Evolutionary conservation across 2,329 filamentous ascomycete species (phyloP), one percentile per base, ranked within the genome.

Genomic region (Fusarium pseudocircinatum): DNA sequence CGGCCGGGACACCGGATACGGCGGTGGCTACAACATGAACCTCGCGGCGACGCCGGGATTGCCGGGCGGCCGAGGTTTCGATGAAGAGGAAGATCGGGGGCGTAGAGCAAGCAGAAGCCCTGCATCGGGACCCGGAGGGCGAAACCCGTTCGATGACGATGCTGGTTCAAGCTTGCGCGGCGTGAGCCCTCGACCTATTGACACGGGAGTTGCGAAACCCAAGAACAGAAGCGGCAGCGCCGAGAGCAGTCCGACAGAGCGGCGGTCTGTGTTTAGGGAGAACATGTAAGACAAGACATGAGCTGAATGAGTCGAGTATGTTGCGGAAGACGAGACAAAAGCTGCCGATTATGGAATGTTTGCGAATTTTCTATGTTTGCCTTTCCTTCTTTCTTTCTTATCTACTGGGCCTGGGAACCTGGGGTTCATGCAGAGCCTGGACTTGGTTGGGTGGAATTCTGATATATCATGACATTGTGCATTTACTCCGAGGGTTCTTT

Each of bases 181-280:
- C 32, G 90, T 95, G 36, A 96, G 93, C 81, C 93, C 94, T 7
- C 82, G 93, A 74, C 94, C 94, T n/a, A 89, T 93, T 74, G 85
- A 90, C 56, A 87, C 86, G 36, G 80, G 82, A 42, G 82, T 81
- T 10, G 73, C 68, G 63, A 77, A 76, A 47, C 74, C 72, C 16
- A 76, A 74, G 72, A 69, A 72, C 36, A 75, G 70, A 46, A 76
- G 78, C 26, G 83, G 81, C 14, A 84, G 83, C 72, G 76, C 74
- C 30, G 84, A 84, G 36, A 86, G 88, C 63, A 92, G 90, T 79
- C 89, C 90, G n/a, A 88, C 88, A 14, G 91, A 92, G 84, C 85
- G 92, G 81, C 87, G 88, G 79, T 93, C 91, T 69, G 87, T 93
- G 73, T 94, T 94, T 78, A 85, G 87, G 67, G 92, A 94, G 83